Base-by-base conservation (phyloP, 345 rosid genomes). In the Reutealis trisperma region DNA sequence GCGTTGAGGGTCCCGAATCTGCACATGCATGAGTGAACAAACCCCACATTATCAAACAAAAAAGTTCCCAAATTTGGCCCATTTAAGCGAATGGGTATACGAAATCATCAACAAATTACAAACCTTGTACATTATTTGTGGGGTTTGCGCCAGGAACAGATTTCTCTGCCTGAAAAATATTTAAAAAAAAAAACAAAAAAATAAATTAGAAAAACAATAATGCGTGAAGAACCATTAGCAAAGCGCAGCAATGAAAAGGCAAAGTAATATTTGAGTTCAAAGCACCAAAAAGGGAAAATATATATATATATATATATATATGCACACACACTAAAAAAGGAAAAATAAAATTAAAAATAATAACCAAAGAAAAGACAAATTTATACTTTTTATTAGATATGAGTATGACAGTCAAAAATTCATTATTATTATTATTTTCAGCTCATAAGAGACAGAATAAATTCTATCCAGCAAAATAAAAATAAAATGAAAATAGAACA, bases 321-420 rank as follows among this genome's bases (percentile, higher is more conserved):
- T n/a, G n/a, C n/a, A n/a, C n/a, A n/a, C n/a, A 77, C 34, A 62
- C 13, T 30, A 21, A 27, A 65, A 51, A 62, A 67, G 55, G 44
- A 13, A 51, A 51, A 62, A 67, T 54, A 51, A 75, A 25, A 54
- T 22, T 54, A 22, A 4, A 22, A 54, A 75, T 45, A 82, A 81
- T 78, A 78, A 78, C 75, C 47, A 42, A 81, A 79, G 78, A 86
- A 84, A 87, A 77, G 85, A 86, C 87, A 84, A 87, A 83, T 65
- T 77, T 66, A 63, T 30, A 74, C 82, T 83, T 85, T 85, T 82
- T 76, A 75, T 60, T 75, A 27, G 1, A 27, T 27, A 70, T 72
- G 70, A 5, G 4, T 27, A 69, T 77, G 79, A 69, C 79, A 67
- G 70, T 76, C 77, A 64, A 77, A 82, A 32, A 74, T 19, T 73